These are phyloP conservation scores for Populus alba DNA, from an alignment of 345 rosid genomes.

Conservation along the genomic window DNA sequence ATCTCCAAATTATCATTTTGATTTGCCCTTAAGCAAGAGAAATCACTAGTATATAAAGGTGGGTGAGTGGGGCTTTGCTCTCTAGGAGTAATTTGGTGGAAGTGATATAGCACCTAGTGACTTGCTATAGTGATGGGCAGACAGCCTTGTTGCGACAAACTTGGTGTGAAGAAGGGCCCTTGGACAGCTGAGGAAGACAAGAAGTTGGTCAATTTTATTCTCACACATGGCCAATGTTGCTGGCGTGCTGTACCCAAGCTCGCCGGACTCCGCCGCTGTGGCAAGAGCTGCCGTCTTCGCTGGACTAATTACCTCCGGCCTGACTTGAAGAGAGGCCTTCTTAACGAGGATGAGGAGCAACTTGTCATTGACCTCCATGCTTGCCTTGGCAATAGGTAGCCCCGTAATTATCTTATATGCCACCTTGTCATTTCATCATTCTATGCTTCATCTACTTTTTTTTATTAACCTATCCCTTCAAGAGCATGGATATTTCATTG, in stretches of 20 bases:
- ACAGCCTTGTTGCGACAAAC: constrained; percentile 68
- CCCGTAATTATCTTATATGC: not conserved
- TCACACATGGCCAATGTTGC: constrained; percentile 65
- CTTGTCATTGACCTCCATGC: constrained; percentile 74
- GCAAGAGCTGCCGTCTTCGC: constrained; percentile 80
- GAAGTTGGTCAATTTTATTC: constrained; percentile 56
- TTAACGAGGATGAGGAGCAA: constrained; percentile 55
- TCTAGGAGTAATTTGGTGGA: constrained; percentile 4
- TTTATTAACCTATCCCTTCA: too few relatives aligned
- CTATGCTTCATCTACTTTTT: not conserved
- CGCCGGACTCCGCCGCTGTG: constrained; percentile 70
- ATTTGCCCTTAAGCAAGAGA: constrained; percentile 23
- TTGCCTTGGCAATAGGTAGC: constrained; percentile 66
- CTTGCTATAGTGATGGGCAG: constrained; percentile 40
- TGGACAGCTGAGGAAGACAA: constrained; percentile 75
- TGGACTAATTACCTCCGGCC: constrained; percentile 89
- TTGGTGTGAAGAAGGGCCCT: constrained; percentile 70
- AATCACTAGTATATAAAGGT: constrained; percentile 40
- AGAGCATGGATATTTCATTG: not conserved
- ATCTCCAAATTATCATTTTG: not conserved
- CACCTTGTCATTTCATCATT: not conserved
- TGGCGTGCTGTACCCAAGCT: constrained; percentile 76
- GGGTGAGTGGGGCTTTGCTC: constrained; percentile 33
- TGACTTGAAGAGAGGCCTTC: constrained; percentile 68
- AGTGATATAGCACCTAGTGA: not conserved